Evolutionary conservation across 441 rosid species (phyloP).

Genomic region (Gossypium aridum): DNA sequence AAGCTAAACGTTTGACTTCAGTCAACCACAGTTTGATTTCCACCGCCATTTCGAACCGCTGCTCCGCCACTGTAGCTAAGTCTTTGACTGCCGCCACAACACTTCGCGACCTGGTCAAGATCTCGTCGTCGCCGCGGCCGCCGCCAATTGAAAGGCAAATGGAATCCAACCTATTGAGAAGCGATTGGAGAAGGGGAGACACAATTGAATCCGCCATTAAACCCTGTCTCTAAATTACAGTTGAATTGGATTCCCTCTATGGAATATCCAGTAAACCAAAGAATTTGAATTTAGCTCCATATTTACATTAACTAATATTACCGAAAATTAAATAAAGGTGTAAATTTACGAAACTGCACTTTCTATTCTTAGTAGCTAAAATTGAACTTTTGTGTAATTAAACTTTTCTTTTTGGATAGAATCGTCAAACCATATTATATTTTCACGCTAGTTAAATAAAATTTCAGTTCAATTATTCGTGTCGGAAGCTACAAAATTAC

Average conservation of each 20-base stretch:
- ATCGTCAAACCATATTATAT: not conserved
- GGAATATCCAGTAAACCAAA: not conserved
- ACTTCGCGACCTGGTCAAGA: constrained; percentile 3
- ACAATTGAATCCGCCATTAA: constrained; percentile 1
- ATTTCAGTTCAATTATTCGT: not conserved
- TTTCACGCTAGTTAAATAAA: not conserved
- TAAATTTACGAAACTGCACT: not conserved
- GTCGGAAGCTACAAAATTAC: not conserved
- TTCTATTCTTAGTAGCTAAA: not conserved
- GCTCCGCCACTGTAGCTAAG: constrained; percentile 9
- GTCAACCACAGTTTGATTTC: constrained; percentile 2
- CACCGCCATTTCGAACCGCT: constrained; percentile 2
- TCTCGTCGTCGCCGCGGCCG: not conserved
- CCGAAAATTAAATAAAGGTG: not conserved
- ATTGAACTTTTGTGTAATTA: not conserved
- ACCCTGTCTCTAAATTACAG: not conserved
- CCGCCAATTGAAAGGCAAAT: constrained; percentile 5
- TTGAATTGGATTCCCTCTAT: not conserved
- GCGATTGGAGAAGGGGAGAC: not conserved
- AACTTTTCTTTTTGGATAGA: not conserved
- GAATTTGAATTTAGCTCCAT: too few species aligned
- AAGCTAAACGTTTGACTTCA: constrained; percentile 1
- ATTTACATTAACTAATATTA: not conserved
- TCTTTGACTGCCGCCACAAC: constrained; percentile 5
- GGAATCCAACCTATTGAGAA: constrained; percentile 5